Conservation (phyloP, 2,329 filamentous ascomycete genomes). For the Elsinoe fawcettii region DNA sequence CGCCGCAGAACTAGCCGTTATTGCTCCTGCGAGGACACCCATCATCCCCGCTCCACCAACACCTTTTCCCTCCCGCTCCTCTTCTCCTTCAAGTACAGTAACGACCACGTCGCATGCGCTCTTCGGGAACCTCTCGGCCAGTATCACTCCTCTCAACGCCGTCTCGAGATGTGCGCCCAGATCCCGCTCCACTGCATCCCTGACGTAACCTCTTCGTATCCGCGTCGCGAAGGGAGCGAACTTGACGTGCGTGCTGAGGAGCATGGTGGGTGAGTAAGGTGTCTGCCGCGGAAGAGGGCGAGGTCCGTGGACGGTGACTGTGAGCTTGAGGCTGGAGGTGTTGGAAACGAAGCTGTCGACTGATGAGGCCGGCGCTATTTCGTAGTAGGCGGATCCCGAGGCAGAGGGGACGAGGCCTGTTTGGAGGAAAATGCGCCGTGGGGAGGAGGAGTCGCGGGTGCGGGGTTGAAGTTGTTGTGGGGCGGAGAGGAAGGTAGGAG, state of each 20-base stretch:
- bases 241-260: conserved; percentile 89
- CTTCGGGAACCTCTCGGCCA: conserved; percentile 96
- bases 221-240: conserved; percentile 90
- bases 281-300: conserved; percentile 82
- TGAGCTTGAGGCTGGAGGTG: conserved; percentile 73
- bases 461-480: conserved; percentile 46
- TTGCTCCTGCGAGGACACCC: conserved; percentile 84
- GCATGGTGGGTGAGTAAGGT: conserved; percentile 84
- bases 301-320: conserved; percentile 87
- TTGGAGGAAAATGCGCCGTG: conserved; percentile 83
- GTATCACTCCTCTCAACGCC: conserved; percentile 78
- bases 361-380: conserved; percentile 43
- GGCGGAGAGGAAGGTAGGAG: conserved; percentile 59
- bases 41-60: conserved; percentile 69
- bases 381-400: conserved; percentile 84
- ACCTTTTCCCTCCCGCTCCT: conserved; percentile 49
- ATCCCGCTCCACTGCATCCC: conserved; percentile 80
- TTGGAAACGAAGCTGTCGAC: conserved; percentile 36
- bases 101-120: conserved; percentile 93
- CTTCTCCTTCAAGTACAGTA: conserved; percentile 87
- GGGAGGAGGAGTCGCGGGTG: conserved; percentile 60
- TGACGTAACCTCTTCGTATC: conserved; percentile 72
- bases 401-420: conserved; percentile 92
- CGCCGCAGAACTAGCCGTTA: conserved; percentile 87
- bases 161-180: conserved; percentile 86